Evolutionary conservation across 495 filamentous ascomycete genomes (phyloP).

Genomic region (Neurospora sp.): DNA sequence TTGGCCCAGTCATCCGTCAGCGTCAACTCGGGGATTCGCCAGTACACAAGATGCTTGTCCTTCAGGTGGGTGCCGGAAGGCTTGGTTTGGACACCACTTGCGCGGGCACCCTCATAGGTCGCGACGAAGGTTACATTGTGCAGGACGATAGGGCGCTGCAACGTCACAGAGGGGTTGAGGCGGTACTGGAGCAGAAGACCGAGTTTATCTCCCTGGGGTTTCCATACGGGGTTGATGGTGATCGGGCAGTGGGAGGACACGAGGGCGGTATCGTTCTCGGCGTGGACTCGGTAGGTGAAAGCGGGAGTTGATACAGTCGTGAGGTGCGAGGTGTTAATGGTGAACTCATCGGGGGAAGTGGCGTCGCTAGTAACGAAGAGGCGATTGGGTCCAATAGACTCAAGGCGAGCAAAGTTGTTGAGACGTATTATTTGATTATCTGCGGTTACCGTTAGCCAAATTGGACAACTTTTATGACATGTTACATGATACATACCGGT

Average conservation of each 20-base stretch:
- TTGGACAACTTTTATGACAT: neutral
- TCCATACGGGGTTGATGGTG: constrained; percentile 71
- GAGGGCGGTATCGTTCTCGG: constrained; percentile 57
- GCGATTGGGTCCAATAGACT: constrained; percentile 91
- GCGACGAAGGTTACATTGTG: constrained; percentile 77
- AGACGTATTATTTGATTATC: constrained; percentile 64
- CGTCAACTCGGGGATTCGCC: constrained; percentile 74
- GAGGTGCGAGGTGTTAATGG: constrained; percentile 58
- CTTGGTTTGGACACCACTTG: constrained; percentile 59
- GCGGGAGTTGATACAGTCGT: constrained; percentile 60
- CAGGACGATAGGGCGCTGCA: constrained; percentile 48
- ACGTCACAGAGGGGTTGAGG: constrained; percentile 62
- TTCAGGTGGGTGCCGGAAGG: constrained; percentile 72
- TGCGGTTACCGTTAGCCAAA: constrained; percentile 7
- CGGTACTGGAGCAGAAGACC: constrained; percentile 77
- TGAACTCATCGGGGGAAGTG: constrained; percentile 64
- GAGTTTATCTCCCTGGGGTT: constrained; percentile 68
- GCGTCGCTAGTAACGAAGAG: constrained; percentile 69
- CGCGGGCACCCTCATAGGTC: constrained; percentile 59
- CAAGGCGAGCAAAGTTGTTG: constrained; percentile 82
- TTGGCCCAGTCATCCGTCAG: constrained; percentile 54
- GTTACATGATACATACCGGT: constrained; percentile 12
- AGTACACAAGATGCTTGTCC: constrained; percentile 79
- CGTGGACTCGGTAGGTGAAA: constrained; percentile 91
- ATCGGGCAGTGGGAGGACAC: constrained; percentile 50